Evolutionary conservation across 2,329 filamentous ascomycete species (phyloP), one percentile per base, ranked within the genome.

Genomic region (Fusarium sp.): DNA sequence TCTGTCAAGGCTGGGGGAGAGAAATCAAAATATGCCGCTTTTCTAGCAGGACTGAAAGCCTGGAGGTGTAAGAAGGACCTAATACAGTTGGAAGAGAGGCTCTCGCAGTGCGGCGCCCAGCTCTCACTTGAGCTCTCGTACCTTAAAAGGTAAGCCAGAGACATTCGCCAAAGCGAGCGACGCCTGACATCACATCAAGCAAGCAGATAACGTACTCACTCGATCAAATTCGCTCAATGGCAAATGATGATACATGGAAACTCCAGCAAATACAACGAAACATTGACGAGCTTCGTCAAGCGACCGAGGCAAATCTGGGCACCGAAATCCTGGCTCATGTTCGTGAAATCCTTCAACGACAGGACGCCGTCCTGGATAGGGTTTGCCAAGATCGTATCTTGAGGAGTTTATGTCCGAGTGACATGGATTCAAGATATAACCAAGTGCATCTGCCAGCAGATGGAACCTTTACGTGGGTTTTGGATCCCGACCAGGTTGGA

Each of bases 131-230:
- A 37, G 6, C 34, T 37, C 1, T 37, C 18, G 0, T 37, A 37
- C 3, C 34, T 37, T 3, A n/a, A 37, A 37, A 37, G 18, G 34
- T 3, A 37, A n/a, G 34, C 3, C 18, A 37, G 4, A 0, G 10
- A 18, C 9, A 11, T 10, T 6, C 4, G 2, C 4, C 0, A 0
- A 1, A 37, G 10, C 10, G 34, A 37, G 10, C 10, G 2, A 0
- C 6, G 34, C 0, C 34, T n/a, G 1, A 37, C 0, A 4, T 4
- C 0, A n/a, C 4, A 12, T 3, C 0, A 2, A 37, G 34, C 1
- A 6, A 4, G 1, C 18, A 37, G 3, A 37, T 37, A 4, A 37
- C 10, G 0, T 37, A 7, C 0, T 37, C 34, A 0, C 1, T 37
- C 0, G 34, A 37, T 1, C 34, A 37, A n/a, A 37, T 37, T 0